Base-by-base conservation (phyloP, 164 flowering plant genomes). In the Echeveria elegans region DNA sequence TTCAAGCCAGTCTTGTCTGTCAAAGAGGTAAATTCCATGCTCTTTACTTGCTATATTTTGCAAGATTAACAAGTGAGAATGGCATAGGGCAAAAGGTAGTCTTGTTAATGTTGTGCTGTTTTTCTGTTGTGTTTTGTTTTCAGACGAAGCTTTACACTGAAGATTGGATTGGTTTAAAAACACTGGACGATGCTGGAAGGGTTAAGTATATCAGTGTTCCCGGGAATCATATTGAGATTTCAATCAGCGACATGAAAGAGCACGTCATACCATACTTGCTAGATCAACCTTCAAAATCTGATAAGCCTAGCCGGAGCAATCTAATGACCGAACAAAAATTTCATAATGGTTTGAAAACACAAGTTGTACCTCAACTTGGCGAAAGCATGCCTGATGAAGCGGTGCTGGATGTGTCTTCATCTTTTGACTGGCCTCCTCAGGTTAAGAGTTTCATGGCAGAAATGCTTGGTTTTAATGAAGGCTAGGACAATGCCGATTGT, bases 81-180 rank as follows among this genome's bases (percentile, higher is more conserved):
- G 31, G 29, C 60, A n/a, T 48, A 14, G 15, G 4, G 47, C 47
- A 24, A 24, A 26, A 24, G 32, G 6, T 23, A 26, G 61, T 56
- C 32, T 56, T 7, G 11, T 53, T 24, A 53, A 53, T 14, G 12
- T 53, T 53, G 16, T 53, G 30, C 31, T 26, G 12, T 11, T 53
- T 53, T 11, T 56, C 28, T 14, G 26, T 1, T 56, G 24, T 43
- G n/a, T n/a, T n/a, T n/a, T n/a, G n/a, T n/a, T n/a, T 78, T 77
- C 87, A 89, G 96, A 92, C 98, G 14, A 64, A 76, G 52, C 89
- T 92, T 19, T 89, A 92, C 70, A 72, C 59, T 0, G 96, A 92
- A 74, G 98, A 92, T 71, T 92, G 96, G 94, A 89, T 92, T 41
- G 94, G 98, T 66, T 68, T 88, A 75, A 89, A 75, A 77, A 70